Evolutionary conservation across 2,329 filamentous ascomycete genomes (phyloP), one percentile per base, ranked within the genome.

Genomic region (Fusarium sp.): DNA sequence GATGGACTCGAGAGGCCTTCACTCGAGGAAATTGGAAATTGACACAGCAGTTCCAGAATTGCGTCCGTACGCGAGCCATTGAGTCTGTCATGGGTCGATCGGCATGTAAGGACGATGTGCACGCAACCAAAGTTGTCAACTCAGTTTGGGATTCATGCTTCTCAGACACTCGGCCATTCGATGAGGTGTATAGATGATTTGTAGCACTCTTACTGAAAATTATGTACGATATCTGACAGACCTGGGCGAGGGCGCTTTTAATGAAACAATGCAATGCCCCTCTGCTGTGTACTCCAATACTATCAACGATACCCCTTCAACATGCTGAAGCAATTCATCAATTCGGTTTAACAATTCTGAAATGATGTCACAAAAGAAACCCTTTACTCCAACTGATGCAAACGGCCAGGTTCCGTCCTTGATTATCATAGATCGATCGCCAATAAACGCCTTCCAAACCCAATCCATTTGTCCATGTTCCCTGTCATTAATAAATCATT

Each of bases 121-220:
- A 98, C 72, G 96, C 96, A 6, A 88, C 89, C 52, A 93, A 92
- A 81, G 90, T 97, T 26, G 94, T 99, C 60, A 96, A 98, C 80
- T 91, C 97, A 80, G 96, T 99, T n/a, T 99, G 95, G 94, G 94
- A 97, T 72, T 98, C 94, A 74, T 99, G 96, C 80, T 99, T 97
- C 79, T 84, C 88, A 52, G 96, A 99, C 80, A 98, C 95, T 6
- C 86, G 96, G 76, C 96, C 96, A 3, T 99, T 99, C 80, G 94
- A 98, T 79, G 95, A 98, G 79, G 94, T 99, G 54, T 99, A 97
- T 80, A 90, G 93, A 79, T 95, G 79, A 83, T 46, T 49, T 54
- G 36, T 26, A 53, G 26, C 26, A 54, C 22, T 54, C 58, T 50
- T 51, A 50, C 54, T 28, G 45, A 40, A 40, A 45, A 53, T 44